These are phyloP conservation scores for Suhomyces prunicola DNA, from an alignment of 805 yeast species.

Conservation along the genomic window DNA sequence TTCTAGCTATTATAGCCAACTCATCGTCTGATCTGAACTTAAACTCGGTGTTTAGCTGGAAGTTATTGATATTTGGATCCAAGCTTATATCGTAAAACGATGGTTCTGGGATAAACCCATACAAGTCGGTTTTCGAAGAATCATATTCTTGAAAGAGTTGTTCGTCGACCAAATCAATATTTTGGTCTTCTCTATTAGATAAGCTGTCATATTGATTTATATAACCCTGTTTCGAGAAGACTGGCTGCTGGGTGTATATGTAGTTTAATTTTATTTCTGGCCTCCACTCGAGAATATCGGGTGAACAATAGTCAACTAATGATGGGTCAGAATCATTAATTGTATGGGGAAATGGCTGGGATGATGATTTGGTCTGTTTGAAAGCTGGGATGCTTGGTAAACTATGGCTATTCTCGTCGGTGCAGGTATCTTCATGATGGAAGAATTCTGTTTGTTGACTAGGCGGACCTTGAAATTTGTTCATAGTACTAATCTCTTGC, in stretches of 20 bases:
- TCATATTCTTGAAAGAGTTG: not conserved
- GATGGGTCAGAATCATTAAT: not conserved
- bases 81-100: not conserved
- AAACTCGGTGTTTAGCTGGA: not conserved
- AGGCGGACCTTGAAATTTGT: not conserved
- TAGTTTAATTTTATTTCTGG: not conserved
- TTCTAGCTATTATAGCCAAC: not conserved
- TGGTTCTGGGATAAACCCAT: not conserved
- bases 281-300: not conserved
- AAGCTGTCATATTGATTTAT: not conserved
- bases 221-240: not conserved
- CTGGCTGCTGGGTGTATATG: not conserved
- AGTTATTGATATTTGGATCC: not conserved
- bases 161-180: not conserved
- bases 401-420: not conserved
- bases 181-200: not conserved
- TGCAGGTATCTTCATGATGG: not conserved
- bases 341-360: not conserved
- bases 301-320: not conserved
- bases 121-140: not conserved
- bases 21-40: not conserved
- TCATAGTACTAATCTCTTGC: not conserved
- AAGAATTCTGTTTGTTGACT: not conserved
- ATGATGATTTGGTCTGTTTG: not conserved
- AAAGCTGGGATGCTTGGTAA: not conserved